Evolutionary conservation across 768 basidiomycete species (phyloP), one percentile per base, ranked within the genome.

Genomic region (Mycena alexandri): DNA sequence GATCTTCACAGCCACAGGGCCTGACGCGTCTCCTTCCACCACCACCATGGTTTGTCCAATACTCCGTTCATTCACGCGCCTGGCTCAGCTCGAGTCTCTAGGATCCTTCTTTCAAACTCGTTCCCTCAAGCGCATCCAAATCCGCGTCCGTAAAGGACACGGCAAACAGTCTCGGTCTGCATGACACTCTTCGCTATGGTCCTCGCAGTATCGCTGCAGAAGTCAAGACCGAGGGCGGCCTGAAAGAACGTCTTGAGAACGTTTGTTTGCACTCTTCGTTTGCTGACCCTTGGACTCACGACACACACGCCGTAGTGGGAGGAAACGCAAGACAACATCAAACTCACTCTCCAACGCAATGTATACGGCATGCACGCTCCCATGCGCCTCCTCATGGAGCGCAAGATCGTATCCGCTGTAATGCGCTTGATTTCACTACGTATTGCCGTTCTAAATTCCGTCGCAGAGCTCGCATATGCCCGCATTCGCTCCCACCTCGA

Each of bases 361-460:
- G 76, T 91, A 36, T 91, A 91, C 74, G 98, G 98, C 41, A 77
- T 98, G 72, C 94, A 95, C 75, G 90, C 93, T 21, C 98, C 98
- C 2, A 88, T 97, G 79, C 88, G 96, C 34, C 83, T 89, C 58
- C 84, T 98, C 70, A 99, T 99, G 98, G 98, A 99, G 79, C 89
- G 95, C 75, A 92, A 91, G 82, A 86, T 96, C 46, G 94, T 96
- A 11, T 80, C 87, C 38, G 78, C 87, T 63, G 96, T 96, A 73
- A 71, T 91, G 82, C 9, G 19, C 41, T 44, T 68, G 24, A 21
- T 4, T 16, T 8, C 41, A 22, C 21, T 24, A 19, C 14, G 38
- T n/a, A 44, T 56, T 24, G 63, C 24, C 53, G 6, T 29, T 33
- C 24, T 58, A 46, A 55, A 19, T 22, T 43, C 60, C 29, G 48